These are phyloP conservation scores for Stromatinia cepivora DNA, from an alignment of 2,329 filamentous ascomycete genomes.

Conservation along the genomic window DNA sequence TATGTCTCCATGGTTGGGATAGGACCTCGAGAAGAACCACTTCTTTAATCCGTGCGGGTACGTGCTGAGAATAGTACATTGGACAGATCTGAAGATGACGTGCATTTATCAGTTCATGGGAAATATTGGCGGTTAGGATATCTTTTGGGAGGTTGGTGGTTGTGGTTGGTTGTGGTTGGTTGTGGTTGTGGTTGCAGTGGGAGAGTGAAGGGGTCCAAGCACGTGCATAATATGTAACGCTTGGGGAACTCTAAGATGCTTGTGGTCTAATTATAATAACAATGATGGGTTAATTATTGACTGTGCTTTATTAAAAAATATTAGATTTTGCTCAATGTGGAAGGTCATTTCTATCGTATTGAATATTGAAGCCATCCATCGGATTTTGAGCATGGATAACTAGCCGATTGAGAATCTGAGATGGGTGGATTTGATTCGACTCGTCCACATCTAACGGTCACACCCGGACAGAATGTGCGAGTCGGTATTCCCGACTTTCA, in stretches of 20 bases:
- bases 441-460: slow-evolving; percentile 9
- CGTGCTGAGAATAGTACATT: slow-evolving; percentile 16
- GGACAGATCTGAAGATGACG: slow-evolving; percentile 4
- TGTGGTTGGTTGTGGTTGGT: not conserved
- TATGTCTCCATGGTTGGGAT: slow-evolving; percentile 3
- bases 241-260: not conserved
- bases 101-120: not conserved
- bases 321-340: not conserved
- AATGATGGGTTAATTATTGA: not conserved
- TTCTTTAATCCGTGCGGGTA: slow-evolving; percentile 15
- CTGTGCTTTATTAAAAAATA: not conserved
- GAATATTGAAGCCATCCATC: not conserved
- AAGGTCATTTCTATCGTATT: not conserved
- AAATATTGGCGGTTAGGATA: slow-evolving; percentile 14
- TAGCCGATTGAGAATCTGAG: not conserved
- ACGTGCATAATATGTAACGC: slow-evolving; percentile 14
- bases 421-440: not conserved
- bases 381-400: not conserved
- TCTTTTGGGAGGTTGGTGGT: not conserved
- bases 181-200: slow-evolving; percentile 1
- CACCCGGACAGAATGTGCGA: slow-evolving; percentile 2
- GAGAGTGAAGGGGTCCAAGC: not conserved
- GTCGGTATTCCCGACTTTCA: slow-evolving; percentile 8
- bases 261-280: not conserved
- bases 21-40: not conserved